Evolutionary conservation across 257 asterid species (phyloP), one percentile per base, ranked within the genome.

Genomic region (Anisodus acutangulus): DNA sequence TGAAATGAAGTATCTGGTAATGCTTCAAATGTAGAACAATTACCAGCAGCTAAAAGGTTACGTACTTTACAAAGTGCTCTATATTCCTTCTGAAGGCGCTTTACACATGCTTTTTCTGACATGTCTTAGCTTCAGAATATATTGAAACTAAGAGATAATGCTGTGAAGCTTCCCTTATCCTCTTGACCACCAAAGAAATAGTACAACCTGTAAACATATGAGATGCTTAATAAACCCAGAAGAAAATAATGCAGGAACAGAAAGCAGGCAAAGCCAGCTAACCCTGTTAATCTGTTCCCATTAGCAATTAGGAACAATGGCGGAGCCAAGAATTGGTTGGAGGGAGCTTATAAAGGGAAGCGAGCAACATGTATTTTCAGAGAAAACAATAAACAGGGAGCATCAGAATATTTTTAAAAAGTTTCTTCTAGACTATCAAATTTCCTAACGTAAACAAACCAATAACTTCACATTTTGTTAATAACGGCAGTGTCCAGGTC

Each of bases 1-100:
- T 45, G 58, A 71, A 64, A 9, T 3, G 67, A 66, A 13, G 59
- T 67, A 82, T 43, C 51, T 3, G 45, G 78, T 39, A 83, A 51
- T 15, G 83, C 79, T 81, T 82, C 85, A 74, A 8, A 51, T 83
- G 68, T 19, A 39, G 74, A 45, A 85, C 26, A 51, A 70, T 59
- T 81, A 59, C 70, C 0, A 41, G 84, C 31, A 86, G 67, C 58
- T 63, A 71, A 79, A 74, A 37, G 82, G 54, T 64, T 19, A 64
- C 97, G 87, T 90, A 97, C 99, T 89, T 97, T 95, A 87, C 97
- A 94, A 59, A 97, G 97, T 81, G 98, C 92, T 92, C 98, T 90
- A 87, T 93, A 95, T 90, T 97, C 99, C 90, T 95, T 97, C 87
- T 94, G 99, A 51, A 97, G 97, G 85, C 99, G 98, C 91, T 93